Base-by-base conservation (phyloP, 192 early-diverging fungal species). In the Lunasporangiospora selenospora region DNA sequence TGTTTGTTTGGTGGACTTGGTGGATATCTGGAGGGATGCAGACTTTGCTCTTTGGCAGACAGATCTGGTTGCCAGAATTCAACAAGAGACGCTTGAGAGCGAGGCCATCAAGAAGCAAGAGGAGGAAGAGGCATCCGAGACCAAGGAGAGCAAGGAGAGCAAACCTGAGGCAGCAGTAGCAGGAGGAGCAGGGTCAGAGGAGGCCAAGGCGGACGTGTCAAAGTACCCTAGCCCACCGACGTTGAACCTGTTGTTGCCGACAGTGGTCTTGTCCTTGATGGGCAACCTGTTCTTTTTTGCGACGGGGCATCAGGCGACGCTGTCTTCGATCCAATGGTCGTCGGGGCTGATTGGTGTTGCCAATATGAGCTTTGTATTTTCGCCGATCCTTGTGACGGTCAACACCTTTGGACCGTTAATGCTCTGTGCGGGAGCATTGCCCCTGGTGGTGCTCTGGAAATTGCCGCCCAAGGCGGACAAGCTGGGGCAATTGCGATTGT, bases 241-340 rank as follows among this genome's bases (percentile, higher is more conserved):
- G 10, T 12, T 62, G 55, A 52, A 62, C 42, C 19, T 57, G 44
- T 59, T 88, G 29, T 36, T 84, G 33, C 77, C 80, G 1, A 56
- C 80, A 39, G 63, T 78, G 0, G 43, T 87, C 32, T 58, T 85
- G 41, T 78, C 85, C 6, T 59, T 88, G 15, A 67, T 90, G 46
- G 62, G 82, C 9, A 85, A 82, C 42, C 77, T 82, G 21, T 75
- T 83, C 10, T 99, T 91, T 65, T 99, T 97, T 80, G 77, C 88
- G 11, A 96, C 96, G 2, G 95, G 93, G 10, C 97, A 99, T 67
- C 97, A 99, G 75, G 85, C 88, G 48, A 94, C 89, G 6, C 77
- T 98, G 44, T 82, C 91, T 8, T 90, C 92, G n/a, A 87, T 98
- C 10, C 95, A 97, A 58, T 98, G 93, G 93, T 87, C 89, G 23